Evolutionary conservation across 768 basidiomycete genomes (phyloP).

Genomic region (Pleurotus djamor): DNA sequence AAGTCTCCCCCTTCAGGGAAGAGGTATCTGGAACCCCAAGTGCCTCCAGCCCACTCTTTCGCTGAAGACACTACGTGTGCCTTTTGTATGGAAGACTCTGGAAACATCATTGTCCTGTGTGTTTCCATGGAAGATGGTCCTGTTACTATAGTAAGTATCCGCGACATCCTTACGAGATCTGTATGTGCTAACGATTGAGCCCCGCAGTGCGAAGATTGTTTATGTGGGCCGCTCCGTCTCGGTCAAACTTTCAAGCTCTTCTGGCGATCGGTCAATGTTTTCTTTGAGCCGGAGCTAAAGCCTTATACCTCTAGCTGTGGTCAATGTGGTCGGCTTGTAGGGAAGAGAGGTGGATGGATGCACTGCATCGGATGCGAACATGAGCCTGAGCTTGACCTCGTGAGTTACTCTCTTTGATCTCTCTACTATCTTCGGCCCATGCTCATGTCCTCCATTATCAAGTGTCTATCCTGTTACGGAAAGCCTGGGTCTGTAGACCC

Average conservation of each 20-base stretch:
- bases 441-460: too few relatives aligned
- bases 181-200: background rate
- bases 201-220: background rate
- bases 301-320: background rate
- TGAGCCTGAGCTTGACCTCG: background rate
- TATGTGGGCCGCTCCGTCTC: background rate
- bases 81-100: background rate
- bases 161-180: background rate
- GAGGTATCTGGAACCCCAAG: background rate
- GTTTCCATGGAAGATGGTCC: background rate
- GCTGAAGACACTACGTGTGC: background rate
- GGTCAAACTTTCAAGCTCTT: background rate
- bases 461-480: background rate
- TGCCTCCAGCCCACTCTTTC: too few relatives aligned
- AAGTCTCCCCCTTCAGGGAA: background rate
- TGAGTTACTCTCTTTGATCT: background rate
- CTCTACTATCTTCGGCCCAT: background rate
- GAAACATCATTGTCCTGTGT: background rate
- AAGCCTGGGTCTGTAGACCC: background rate
- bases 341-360: background rate
- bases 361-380: slow-evolving; percentile 4
- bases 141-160: background rate
- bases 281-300: background rate
- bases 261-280: background rate
- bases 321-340: background rate